Evolutionary conservation across 2,329 filamentous ascomycete genomes (phyloP).

Genomic region (Chaetomium globosum): DNA sequence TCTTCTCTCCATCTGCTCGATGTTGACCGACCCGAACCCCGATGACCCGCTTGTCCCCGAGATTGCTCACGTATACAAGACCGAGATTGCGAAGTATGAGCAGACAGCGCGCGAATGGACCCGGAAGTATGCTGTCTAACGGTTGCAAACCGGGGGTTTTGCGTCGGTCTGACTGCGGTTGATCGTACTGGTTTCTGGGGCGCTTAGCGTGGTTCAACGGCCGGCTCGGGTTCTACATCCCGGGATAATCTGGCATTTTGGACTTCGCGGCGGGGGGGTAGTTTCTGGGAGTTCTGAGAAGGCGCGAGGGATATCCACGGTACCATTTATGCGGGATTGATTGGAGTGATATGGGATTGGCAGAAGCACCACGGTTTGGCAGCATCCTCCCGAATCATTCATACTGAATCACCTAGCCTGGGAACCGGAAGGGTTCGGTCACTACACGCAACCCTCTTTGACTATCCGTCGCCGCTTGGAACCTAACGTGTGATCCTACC

Average conservation of each 20-base stretch:
- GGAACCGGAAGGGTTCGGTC: constrained; percentile 28
- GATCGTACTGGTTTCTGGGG: constrained; percentile 18
- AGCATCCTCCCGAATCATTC: constrained; percentile 24
- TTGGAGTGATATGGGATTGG: constrained; percentile 17
- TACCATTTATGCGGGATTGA: constrained; percentile 4
- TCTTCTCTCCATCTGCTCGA: constrained; percentile 97
- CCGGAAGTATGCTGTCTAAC: constrained; percentile 93
- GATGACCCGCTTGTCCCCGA: constrained; percentile 98
- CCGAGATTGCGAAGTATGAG: constrained; percentile 92
- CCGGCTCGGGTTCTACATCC: constrained; percentile 2
- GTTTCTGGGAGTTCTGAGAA: background rate
- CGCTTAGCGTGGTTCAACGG: constrained; percentile 2
- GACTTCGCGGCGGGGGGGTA: background rate
- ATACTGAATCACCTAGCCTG: constrained; percentile 29
- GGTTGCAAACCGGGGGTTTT: background rate
- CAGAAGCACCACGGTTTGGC: constrained; percentile 22
- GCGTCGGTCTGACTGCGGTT: constrained; percentile 17
- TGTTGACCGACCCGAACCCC: constrained; percentile 99
- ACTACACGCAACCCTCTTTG: constrained; percentile 28
- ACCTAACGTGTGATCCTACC: constrained; percentile 12
- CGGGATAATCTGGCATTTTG: constrained; percentile 5
- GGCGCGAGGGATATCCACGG: background rate
- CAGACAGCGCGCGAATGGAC: constrained; percentile 98
- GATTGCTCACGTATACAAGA: constrained; percentile 99
- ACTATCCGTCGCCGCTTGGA: constrained; percentile 14